phyloP scores from a whole-genome alignment of 768 basidiomycete species.

The Candolleomyces aberdarensis region DNA sequence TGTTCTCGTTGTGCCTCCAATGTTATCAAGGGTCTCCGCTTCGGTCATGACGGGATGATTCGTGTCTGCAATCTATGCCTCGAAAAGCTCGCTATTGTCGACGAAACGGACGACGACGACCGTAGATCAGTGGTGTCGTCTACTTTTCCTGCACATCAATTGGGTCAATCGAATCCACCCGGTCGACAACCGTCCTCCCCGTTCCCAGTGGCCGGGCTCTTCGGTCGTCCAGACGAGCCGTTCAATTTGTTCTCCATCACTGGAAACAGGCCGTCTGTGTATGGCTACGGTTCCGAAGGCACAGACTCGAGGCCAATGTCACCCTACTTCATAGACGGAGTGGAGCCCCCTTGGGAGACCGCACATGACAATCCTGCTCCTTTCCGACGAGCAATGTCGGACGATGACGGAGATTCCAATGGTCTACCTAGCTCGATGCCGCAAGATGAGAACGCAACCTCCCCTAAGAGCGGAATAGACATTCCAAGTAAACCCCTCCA shows the following conservation, averaged over 20 bases:
- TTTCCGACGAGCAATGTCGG: conserved; percentile 69
- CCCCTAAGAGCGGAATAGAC: conserved; percentile 47
- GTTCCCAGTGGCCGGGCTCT: conserved; percentile 83
- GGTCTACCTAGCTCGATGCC: conserved; percentile 38
- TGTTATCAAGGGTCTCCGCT: conserved; percentile 90
- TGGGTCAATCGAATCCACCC: conserved; percentile 9
- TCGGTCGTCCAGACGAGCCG: conserved; percentile 73
- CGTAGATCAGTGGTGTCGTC: conserved; percentile 77
- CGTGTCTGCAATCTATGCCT: conserved; percentile 94
- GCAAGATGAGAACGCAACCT: conserved; percentile 41
- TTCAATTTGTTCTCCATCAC: conserved; percentile 83
- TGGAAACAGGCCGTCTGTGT: conserved; percentile 56
- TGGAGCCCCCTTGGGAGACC: conserved; percentile 46
- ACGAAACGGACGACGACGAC: conserved; percentile 89
- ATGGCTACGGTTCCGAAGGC: conserved; percentile 46
- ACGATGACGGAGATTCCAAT: conserved; percentile 68
- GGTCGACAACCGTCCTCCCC: conserved; percentile 70
- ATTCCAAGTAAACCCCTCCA: conserved; percentile 56
- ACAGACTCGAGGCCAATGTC: conserved; percentile 53
- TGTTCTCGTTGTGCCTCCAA: conserved; percentile 97
- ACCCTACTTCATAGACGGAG: conserved; percentile 38
- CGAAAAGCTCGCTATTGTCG: conserved; percentile 85
- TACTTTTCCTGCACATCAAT: conserved; percentile 69
- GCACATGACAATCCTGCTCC: conserved; percentile 62
- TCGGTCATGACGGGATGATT: conserved; percentile 93